phyloP scores from a whole-genome alignment of 345 rosid species.

The Hibiscus syriacus region DNA sequence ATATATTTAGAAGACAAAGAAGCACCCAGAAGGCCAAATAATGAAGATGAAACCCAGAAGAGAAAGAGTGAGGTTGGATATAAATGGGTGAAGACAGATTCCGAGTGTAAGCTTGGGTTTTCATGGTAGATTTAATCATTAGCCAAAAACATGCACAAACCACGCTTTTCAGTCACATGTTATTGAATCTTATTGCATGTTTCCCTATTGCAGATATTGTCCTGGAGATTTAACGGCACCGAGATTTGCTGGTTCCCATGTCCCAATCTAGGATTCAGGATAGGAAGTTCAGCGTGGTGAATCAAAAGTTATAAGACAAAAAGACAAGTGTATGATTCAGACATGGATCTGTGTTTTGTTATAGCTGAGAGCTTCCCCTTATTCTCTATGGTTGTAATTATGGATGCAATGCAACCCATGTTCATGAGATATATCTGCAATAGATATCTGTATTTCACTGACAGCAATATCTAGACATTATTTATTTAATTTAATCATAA shows the following conservation, averaged over 20 bases:
- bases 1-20: no score
- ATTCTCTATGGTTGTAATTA: constrained; percentile 39
- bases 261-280: no score
- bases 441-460: constrained; percentile 6
- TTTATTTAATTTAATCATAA: no score
- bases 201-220: constrained; percentile 90
- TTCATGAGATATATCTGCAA: constrained; percentile 19
- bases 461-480: constrained; percentile 14
- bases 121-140: neutral
- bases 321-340: neutral
- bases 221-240: constrained; percentile 50
- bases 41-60: constrained; percentile 37
- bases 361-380: constrained; percentile 8
- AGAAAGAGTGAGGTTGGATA: constrained; percentile 41
- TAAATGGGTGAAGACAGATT: no score
- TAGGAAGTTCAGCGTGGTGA: no score
- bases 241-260: neutral
- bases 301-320: no score
- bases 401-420: constrained; percentile 32
- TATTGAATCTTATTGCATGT: no score
- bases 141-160: neutral
- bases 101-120: constrained; percentile 58
- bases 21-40: constrained; percentile 18
- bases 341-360: no score
- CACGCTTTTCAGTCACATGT: neutral